Conservation (phyloP, 306 rosid genomes). For the Cicer pinnatifidum region DNA sequence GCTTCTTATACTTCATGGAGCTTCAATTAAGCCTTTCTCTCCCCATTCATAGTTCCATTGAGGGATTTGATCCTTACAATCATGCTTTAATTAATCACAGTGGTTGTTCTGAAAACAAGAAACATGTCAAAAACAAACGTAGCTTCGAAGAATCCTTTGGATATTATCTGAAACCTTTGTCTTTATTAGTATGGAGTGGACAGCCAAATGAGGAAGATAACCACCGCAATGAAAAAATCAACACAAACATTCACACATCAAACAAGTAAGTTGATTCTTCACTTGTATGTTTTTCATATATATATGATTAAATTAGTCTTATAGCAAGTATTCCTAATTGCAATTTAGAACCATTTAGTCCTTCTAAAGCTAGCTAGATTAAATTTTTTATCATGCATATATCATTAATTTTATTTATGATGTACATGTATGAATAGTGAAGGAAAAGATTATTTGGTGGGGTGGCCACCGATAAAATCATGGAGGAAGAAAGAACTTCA, state of each 20-base stretch:
- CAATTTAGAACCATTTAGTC: too few relatives aligned
- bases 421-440: conserved; percentile 41
- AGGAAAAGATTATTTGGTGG: conserved; percentile 60
- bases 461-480: conserved; percentile 92
- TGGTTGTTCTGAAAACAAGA: conserved; percentile 40
- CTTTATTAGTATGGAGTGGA: conserved; percentile 68
- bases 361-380: neutral
- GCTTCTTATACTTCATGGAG: conserved; percentile 60
- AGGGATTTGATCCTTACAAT: conserved; percentile 49
- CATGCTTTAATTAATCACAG: conserved; percentile 1
- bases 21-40: conserved; percentile 65
- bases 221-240: conserved; percentile 48
- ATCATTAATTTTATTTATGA: neutral
- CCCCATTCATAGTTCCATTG: conserved; percentile 45
- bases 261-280: conserved; percentile 56
- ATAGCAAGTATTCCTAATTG: too few relatives aligned
- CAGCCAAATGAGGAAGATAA: conserved; percentile 75
- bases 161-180: conserved; percentile 42
- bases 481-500: conserved; percentile 68
- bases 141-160: conserved; percentile 63
- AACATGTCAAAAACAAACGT: conserved; percentile 58
- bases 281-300: neutral
- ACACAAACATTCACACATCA: conserved; percentile 43
- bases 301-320: too few relatives aligned
- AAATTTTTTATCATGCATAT: neutral